Evolutionary conservation across 2,329 filamentous ascomycete species (phyloP).

Genomic region (Tolypocladium ophioglossoides): DNA sequence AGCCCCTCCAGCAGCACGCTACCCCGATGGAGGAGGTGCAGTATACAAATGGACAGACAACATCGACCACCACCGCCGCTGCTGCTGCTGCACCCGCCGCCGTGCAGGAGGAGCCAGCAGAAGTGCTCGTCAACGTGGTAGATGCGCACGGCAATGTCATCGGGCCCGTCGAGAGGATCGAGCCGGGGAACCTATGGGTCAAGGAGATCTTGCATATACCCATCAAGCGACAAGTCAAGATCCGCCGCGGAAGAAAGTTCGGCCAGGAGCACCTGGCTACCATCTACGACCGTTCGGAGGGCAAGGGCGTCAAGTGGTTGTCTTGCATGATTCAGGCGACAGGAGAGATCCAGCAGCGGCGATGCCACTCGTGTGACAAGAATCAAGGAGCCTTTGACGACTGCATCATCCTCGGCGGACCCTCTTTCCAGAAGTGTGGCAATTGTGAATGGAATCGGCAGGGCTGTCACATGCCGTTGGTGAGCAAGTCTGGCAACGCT

Average conservation of each 20-base stretch:
- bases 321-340: conserved; percentile 40
- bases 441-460: conserved; percentile 40
- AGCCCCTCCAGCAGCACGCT: not conserved
- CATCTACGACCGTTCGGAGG: conserved; percentile 31
- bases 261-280: conserved; percentile 24
- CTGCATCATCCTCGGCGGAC: conserved; percentile 31
- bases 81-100: not conserved
- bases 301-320: conserved; percentile 34
- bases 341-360: conserved; percentile 26
- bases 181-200: conserved; percentile 29
- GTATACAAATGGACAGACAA: conserved; percentile 1
- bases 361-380: conserved; percentile 31
- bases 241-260: conserved; percentile 32
- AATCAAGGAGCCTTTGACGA: conserved; percentile 32
- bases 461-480: conserved; percentile 18
- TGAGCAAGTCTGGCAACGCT: not conserved
- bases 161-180: conserved; percentile 24
- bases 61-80: not conserved
- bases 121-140: conserved; percentile 22
- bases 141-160: conserved; percentile 26
- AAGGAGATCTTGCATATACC: conserved; percentile 25
- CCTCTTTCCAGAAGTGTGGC: conserved; percentile 34
- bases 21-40: conserved; percentile 10
- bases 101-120: conserved; percentile 1
- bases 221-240: conserved; percentile 27